A percentile compares a stretch with the other conserved stretches of the same genome.
Conservation (phyloP, 495 filamentous ascomycete genomes). For the Daldinia grandis region DNA sequence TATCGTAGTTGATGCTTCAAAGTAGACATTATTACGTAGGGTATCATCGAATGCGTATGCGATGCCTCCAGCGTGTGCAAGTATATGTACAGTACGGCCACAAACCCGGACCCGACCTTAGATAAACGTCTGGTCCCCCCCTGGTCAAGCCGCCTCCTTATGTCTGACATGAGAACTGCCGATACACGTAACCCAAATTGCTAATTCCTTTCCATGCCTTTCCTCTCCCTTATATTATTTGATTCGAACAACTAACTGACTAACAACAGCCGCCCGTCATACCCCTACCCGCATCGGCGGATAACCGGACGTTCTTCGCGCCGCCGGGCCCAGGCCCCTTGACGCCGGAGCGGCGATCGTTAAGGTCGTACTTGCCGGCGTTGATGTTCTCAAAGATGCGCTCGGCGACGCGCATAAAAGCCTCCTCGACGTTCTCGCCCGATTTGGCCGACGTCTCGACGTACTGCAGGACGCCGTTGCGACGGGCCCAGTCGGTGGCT, state of each 20-base stretch:
- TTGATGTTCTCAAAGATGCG: constrained; percentile 96
- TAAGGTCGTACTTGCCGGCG: constrained; percentile 90
- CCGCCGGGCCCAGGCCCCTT: constrained; percentile 66
- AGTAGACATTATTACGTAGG: constrained; percentile 45
- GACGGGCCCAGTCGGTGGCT: constrained; percentile 85
- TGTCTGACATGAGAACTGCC: neutral
- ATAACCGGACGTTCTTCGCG: constrained; percentile 59
- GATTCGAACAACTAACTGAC: neutral
- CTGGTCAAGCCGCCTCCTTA: neutral
- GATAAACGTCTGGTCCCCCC: neutral
- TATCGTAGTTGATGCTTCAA: constrained; percentile 9
- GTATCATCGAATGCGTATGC: constrained; percentile 43
- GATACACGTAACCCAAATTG: constrained; percentile 3
- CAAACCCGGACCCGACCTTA: constrained; percentile 8
- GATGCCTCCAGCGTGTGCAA: constrained; percentile 22
- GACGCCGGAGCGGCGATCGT: constrained; percentile 92
- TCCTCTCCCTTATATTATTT: neutral
- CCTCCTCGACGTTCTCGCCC: constrained; percentile 89
- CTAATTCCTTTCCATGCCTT: neutral
- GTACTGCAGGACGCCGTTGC: constrained; percentile 85
- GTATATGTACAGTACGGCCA: constrained; percentile 34
- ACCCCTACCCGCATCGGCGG: constrained; percentile 47
- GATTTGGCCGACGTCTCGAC: constrained; percentile 97
- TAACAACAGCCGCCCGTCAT: constrained; percentile 45
- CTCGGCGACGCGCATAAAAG: constrained; percentile 92